These are phyloP conservation scores for Aureobasidium uvarum DNA, from an alignment of 2,329 filamentous ascomycete genomes.

Conservation along the genomic window DNA sequence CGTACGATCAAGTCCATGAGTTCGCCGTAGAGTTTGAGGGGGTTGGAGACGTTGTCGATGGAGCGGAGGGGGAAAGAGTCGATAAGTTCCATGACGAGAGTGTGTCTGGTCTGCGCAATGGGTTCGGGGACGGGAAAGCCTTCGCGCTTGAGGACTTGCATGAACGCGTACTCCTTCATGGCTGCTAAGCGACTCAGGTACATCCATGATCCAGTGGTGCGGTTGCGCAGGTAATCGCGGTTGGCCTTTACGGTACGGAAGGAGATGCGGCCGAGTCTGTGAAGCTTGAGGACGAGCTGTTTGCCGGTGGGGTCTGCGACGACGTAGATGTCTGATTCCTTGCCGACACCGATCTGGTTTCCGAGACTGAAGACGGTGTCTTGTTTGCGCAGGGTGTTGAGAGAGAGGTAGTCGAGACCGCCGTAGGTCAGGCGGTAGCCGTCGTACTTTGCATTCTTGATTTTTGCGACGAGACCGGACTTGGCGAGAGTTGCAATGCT, in stretches of 20 bases:
- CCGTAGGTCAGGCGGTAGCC: conserved; percentile 96
- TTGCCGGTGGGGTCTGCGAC: conserved; percentile 75
- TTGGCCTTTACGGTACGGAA: conserved; percentile 97
- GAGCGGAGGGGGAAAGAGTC: conserved; percentile 91
- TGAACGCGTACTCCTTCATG: conserved; percentile 91
- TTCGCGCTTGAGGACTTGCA: conserved; percentile 78
- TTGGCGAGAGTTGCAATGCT: conserved; percentile 92
- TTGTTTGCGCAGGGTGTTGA: conserved; percentile 81
- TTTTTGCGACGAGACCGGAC: conserved; percentile 81
- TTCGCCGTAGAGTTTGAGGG: conserved; percentile 84
- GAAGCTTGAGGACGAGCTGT: conserved; percentile 89
- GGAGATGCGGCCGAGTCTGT: conserved; percentile 90
- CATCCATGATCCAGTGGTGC: conserved; percentile 87
- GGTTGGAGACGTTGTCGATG: conserved; percentile 78
- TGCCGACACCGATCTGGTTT: conserved; percentile 91
- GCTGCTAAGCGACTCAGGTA: conserved; percentile 92
- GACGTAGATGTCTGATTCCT: conserved; percentile 96
- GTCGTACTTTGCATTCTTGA: conserved; percentile 96
- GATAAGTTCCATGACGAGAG: conserved; percentile 91
- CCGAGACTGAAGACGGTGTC: conserved; percentile 87
- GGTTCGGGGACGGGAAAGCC: conserved; percentile 89
- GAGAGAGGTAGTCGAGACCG: conserved; percentile 93
- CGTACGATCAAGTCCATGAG: conserved; percentile 82
- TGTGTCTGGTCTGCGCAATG: conserved; percentile 85
- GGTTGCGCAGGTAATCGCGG: conserved; percentile 87